Conservation (phyloP, 768 basidiomycete genomes). For the Agaricus bisporus region DNA sequence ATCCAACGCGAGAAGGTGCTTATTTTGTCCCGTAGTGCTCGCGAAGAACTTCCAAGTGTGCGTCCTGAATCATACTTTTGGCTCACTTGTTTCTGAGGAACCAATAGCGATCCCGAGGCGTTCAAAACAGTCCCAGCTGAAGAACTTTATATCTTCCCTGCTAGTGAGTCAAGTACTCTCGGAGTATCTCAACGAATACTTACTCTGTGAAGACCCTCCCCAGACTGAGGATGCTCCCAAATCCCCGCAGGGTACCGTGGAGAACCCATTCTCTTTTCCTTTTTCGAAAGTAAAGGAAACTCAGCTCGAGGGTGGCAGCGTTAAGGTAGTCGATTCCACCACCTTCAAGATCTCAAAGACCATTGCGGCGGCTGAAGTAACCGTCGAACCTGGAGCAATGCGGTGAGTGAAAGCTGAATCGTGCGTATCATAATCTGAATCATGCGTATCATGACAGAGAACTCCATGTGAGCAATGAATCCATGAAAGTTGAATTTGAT, state of each 20-base stretch:
- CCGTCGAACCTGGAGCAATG: conserved; percentile 51
- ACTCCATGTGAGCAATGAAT: conserved; percentile 39
- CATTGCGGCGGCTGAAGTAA: conserved; percentile 52
- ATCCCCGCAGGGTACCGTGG: conserved; percentile 36
- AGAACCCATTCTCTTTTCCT: conserved; percentile 40
- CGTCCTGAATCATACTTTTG: background rate
- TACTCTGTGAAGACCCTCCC: conserved; percentile 25
- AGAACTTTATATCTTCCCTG: conserved; percentile 50
- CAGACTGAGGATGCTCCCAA: conserved; percentile 18
- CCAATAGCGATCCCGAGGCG: conserved; percentile 23
- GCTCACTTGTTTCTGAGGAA: background rate
- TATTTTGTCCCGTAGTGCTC: conserved; percentile 25
- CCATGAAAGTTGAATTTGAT: background rate
- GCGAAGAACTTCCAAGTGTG: conserved; percentile 46
- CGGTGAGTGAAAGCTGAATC: conserved; percentile 24
- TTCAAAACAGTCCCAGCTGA: conserved; percentile 38
- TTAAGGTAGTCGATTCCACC: conserved; percentile 46
- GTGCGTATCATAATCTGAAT: background rate
- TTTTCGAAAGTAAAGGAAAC: conserved; percentile 41
- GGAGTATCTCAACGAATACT: background rate
- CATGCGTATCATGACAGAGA: conserved; percentile 27
- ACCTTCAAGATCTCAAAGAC: conserved; percentile 46
- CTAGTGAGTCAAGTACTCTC: conserved; percentile 21
- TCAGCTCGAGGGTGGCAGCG: conserved; percentile 38
- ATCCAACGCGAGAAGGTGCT: background rate